phyloP scores from a whole-genome alignment of 768 basidiomycete species.

The Asterophora lycoperdoides region DNA sequence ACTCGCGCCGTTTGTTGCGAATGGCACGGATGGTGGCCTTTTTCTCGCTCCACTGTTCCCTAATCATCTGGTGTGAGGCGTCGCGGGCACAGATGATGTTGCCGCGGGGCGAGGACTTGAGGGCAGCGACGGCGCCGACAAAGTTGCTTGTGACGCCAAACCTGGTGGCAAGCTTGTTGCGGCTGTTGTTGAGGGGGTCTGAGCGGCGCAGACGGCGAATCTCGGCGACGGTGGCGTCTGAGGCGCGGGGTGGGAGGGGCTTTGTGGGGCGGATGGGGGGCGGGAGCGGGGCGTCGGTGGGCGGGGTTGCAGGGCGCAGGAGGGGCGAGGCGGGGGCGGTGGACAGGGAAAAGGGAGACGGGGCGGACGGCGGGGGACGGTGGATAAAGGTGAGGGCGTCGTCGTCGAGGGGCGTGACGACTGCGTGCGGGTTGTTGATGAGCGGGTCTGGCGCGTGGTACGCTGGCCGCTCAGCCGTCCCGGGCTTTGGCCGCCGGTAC shows the following conservation, averaged over 20 bases:
- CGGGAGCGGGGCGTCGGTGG: slow-evolving; percentile 34
- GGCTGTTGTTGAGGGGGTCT: slow-evolving; percentile 58
- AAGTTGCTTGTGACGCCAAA: slow-evolving; percentile 72
- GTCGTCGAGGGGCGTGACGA: slow-evolving; percentile 45
- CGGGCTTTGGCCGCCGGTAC: slow-evolving; percentile 45
- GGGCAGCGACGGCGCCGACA: slow-evolving; percentile 59
- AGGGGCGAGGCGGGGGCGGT: slow-evolving; percentile 70
- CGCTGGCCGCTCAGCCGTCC: slow-evolving; percentile 51
- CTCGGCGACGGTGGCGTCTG: slow-evolving; percentile 49
- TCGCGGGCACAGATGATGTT: slow-evolving; percentile 41
- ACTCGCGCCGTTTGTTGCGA: slow-evolving; percentile 58
- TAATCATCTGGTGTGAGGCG: slow-evolving; percentile 39
- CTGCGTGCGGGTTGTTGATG: slow-evolving; percentile 45
- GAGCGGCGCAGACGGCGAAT: slow-evolving; percentile 54
- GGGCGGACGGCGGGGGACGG: slow-evolving; percentile 76
- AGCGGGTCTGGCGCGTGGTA: slow-evolving; percentile 58
- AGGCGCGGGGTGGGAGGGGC: slow-evolving; percentile 35
- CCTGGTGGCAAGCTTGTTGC: slow-evolving; percentile 64
- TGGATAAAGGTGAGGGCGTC: slow-evolving; percentile 74
- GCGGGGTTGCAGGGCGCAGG: slow-evolving; percentile 38
- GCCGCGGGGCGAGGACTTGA: slow-evolving; percentile 48
- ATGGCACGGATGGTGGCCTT: slow-evolving; percentile 61
- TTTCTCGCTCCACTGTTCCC: slow-evolving; percentile 68
- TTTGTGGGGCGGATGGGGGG: slow-evolving; percentile 40
- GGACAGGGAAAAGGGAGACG: slow-evolving; percentile 67